Evolutionary conservation across 2,329 filamentous ascomycete species (phyloP).

Genomic region (Bertia moriformis): DNA sequence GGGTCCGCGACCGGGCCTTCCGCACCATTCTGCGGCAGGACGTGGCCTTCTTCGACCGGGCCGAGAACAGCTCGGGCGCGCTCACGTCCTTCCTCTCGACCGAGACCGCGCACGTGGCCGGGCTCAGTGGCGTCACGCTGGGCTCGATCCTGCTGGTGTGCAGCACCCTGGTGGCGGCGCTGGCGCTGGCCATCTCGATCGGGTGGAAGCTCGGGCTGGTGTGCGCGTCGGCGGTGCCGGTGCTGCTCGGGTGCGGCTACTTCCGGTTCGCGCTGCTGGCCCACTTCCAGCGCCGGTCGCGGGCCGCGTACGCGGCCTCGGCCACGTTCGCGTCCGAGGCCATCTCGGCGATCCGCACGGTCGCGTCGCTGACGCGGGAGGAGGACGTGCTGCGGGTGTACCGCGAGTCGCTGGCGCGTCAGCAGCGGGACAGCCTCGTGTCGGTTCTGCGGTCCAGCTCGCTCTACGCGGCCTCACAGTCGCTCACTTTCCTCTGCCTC

Average conservation of each 20-base stretch:
- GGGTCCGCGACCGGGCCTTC: slow-evolving; percentile 25
- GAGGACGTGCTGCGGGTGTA: slow-evolving; percentile 13
- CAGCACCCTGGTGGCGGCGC: slow-evolving; percentile 27
- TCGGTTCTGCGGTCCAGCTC: neutral
- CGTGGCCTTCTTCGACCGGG: slow-evolving; percentile 28
- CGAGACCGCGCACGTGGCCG: slow-evolving; percentile 30
- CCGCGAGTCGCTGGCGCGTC: slow-evolving; percentile 1
- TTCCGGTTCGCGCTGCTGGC: slow-evolving; percentile 31
- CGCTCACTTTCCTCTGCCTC: slow-evolving; percentile 39
- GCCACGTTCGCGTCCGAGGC: slow-evolving; percentile 33
- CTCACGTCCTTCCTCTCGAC: slow-evolving; percentile 20
- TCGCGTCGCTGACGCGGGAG: slow-evolving; percentile 31
- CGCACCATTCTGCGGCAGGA: slow-evolving; percentile 37
- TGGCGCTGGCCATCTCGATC: slow-evolving; percentile 26
- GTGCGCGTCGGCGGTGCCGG: slow-evolving; percentile 26
- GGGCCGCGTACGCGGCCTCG: slow-evolving; percentile 26
- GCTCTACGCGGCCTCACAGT: slow-evolving; percentile 1
- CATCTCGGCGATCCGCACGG: slow-evolving; percentile 29
- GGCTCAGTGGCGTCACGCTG: slow-evolving; percentile 32
- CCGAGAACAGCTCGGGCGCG: slow-evolving; percentile 20
- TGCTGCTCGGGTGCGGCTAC: slow-evolving; percentile 27
- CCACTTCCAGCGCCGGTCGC: slow-evolving; percentile 27
- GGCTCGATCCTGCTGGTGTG: slow-evolving; percentile 28
- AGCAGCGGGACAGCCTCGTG: neutral
- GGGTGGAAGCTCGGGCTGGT: slow-evolving; percentile 36